Percentiles rank a stretch among this genome's conserved stretches.
phyloP scores from a whole-genome alignment of 176 grass and related monocot genomes.

The Calamus simplicifolius region DNA sequence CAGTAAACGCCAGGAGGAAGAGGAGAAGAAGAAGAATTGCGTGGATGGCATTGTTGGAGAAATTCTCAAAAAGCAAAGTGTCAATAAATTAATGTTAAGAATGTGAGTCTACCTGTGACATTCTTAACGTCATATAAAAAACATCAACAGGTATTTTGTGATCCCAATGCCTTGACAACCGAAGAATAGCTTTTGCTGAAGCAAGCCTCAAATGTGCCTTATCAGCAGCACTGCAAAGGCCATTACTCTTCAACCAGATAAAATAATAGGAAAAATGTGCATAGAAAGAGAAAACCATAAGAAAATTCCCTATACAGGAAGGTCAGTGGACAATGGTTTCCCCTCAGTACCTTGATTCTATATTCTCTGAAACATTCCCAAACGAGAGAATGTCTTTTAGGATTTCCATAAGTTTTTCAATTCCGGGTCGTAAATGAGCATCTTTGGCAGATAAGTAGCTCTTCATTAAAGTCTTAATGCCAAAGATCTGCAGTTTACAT shows the following conservation, averaged over 20 bases:
- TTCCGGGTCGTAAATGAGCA: slow-evolving; percentile 64
- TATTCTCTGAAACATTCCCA: slow-evolving; percentile 79
- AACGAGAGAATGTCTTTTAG: slow-evolving; percentile 76
- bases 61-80: too few relatives aligned
- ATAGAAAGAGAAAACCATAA: too few relatives aligned
- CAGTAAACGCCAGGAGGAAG: slow-evolving; percentile 7
- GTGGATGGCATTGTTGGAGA: too few relatives aligned
- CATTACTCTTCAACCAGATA: slow-evolving; percentile 7
- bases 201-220: slow-evolving; percentile 94
- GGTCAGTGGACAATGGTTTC: not conserved
- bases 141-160: slow-evolving; percentile 82
- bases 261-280: not conserved
- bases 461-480: slow-evolving; percentile 95
- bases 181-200: slow-evolving; percentile 91
- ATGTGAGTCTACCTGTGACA: slow-evolving; percentile 65
- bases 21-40: too few relatives aligned
- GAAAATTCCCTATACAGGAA: too few relatives aligned
- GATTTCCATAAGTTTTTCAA: slow-evolving; percentile 88
- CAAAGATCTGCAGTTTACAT: slow-evolving; percentile 66
- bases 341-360: slow-evolving; percentile 58
- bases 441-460: slow-evolving; percentile 84
- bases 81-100: not conserved
- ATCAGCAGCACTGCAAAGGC: slow-evolving; percentile 48
- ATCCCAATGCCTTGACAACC: slow-evolving; percentile 93
- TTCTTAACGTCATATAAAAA: slow-evolving; percentile 82